A percentile compares a stretch with the other conserved stretches of the same genome.
These are phyloP conservation scores for Heracleum sosnowskyi DNA, from an alignment of 129 eudicot genomes.

Conservation along the genomic window DNA sequence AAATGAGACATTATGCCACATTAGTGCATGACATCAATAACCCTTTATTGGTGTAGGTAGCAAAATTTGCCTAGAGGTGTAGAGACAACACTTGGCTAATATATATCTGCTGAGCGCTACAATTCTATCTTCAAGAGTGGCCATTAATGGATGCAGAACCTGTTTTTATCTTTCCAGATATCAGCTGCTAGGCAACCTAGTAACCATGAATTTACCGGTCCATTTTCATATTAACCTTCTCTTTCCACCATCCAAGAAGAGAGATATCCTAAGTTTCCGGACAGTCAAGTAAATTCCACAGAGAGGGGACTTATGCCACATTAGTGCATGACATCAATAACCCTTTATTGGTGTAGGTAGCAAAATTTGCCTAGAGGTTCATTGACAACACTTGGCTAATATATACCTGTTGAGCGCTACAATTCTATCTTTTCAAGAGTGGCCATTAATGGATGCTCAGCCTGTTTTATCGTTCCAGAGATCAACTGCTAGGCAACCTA, in stretches of 20 bases:
- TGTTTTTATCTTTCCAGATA: conserved; percentile 53
- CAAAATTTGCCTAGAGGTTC: conserved; percentile 11
- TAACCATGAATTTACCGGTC: conserved; percentile 36
- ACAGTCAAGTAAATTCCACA: conserved; percentile 21
- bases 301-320: conserved; percentile 31
- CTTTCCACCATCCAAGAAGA: conserved; percentile 36
- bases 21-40: background rate
- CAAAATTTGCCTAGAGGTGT: conserved; percentile 11
- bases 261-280: conserved; percentile 32
- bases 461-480: conserved; percentile 56
- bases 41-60: conserved; percentile 5
- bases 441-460: conserved; percentile 63
- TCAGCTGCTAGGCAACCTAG: conserved; percentile 41
- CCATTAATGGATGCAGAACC: conserved; percentile 69
- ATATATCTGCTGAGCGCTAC: background rate
- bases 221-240: conserved; percentile 43
- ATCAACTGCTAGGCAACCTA: conserved; percentile 41
- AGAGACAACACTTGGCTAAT: conserved; percentile 8
- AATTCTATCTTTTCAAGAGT: conserved; percentile 1
- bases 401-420: background rate
- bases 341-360: conserved; percentile 5
- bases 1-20: too few species aligned
- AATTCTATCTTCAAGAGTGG: conserved; percentile 4
- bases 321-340: background rate
- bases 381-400: conserved; percentile 9